Percentiles rank a stretch among this genome's conserved stretches.
Conservation (phyloP, 2,329 filamentous ascomycete genomes). For the Lasiodiplodia theobromae region DNA sequence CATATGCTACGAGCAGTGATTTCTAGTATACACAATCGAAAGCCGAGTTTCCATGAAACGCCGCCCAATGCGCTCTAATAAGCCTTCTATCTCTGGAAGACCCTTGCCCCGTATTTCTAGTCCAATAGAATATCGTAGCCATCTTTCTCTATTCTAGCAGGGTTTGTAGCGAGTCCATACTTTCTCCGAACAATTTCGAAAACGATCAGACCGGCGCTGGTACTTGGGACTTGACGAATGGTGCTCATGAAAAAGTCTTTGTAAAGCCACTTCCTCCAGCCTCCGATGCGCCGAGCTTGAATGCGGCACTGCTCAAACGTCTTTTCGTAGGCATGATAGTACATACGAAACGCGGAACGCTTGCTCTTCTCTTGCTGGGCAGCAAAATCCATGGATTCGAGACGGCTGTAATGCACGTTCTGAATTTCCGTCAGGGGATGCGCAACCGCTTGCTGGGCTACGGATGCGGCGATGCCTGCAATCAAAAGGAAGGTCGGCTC, state of each 20-base stretch:
- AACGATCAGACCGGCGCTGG: slow-evolving; percentile 77
- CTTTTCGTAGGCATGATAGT: slow-evolving; percentile 74
- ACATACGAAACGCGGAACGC: slow-evolving; percentile 63
- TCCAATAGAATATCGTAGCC: slow-evolving; percentile 74
- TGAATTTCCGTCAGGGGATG: slow-evolving; percentile 76
- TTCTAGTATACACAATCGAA: slow-evolving; percentile 5
- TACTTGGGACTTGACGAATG: slow-evolving; percentile 76
- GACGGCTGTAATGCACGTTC: slow-evolving; percentile 73
- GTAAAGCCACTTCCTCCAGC: slow-evolving; percentile 70
- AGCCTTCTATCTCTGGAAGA: neutral
- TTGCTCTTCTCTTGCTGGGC: slow-evolving; percentile 56
- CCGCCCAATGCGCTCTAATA: slow-evolving; percentile 8
- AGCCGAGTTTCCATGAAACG: neutral
- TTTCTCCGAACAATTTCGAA: slow-evolving; percentile 79
- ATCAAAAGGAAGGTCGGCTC: slow-evolving; percentile 75
- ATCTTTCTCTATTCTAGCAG: slow-evolving; percentile 59
- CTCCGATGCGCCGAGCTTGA: slow-evolving; percentile 65
- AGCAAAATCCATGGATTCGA: slow-evolving; percentile 74
- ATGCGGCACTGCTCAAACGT: slow-evolving; percentile 67
- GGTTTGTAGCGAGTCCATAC: slow-evolving; percentile 56
- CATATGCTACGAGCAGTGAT: neutral
- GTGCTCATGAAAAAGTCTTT: slow-evolving; percentile 76
- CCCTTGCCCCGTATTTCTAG: slow-evolving; percentile 30
- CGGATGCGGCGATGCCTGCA: slow-evolving; percentile 72
- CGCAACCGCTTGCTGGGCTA: slow-evolving; percentile 73